These are phyloP conservation scores for Rhizopogon sp. DNA, from an alignment of 768 basidiomycete genomes.

Conservation along the genomic window DNA sequence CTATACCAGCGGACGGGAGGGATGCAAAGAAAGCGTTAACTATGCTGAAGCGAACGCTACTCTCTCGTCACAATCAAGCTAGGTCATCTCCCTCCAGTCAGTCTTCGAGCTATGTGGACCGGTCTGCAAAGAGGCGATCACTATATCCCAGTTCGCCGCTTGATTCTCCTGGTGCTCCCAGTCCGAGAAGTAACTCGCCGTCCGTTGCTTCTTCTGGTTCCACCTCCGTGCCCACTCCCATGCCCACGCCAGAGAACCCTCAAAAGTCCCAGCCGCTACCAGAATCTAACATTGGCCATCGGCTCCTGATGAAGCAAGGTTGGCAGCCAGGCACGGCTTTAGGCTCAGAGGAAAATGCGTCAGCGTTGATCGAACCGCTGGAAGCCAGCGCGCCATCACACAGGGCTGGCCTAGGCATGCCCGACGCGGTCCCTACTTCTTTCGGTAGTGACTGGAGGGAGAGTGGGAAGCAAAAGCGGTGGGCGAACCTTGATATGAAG, in stretches of 20 bases:
- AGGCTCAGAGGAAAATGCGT: conserved; percentile 9
- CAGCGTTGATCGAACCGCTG: conserved; percentile 53
- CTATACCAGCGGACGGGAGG: conserved; percentile 21
- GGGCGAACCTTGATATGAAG: conserved; percentile 15
- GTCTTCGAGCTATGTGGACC: conserved; percentile 47
- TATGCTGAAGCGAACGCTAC: conserved; percentile 58
- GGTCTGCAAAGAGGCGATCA: conserved; percentile 66
- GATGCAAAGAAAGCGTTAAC: conserved; percentile 64
- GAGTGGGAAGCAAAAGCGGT: conserved; percentile 35
- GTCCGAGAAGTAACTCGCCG: conserved; percentile 17
- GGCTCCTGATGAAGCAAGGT: conserved; percentile 66
- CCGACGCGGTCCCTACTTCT: conserved; percentile 12
- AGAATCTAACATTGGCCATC: conserved; percentile 60
- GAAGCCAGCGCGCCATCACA: conserved; percentile 37
- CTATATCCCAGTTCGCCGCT: conserved; percentile 46
- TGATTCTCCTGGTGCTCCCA: conserved; percentile 48
- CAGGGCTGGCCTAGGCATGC: conserved; percentile 55
- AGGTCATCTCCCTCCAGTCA: conserved; percentile 10
- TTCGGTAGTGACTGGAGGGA: conserved; percentile 34
- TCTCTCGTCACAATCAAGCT: conserved; percentile 41
- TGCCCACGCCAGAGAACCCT: conserved; percentile 19
- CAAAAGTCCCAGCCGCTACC: conserved; percentile 46
- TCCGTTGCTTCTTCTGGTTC: conserved; percentile 7
- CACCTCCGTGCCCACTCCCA: conserved; percentile 12
- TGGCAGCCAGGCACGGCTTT: conserved; percentile 62